Conservation (phyloP, 495 filamentous ascomycete species). For the Tuber aestivum region DNA sequence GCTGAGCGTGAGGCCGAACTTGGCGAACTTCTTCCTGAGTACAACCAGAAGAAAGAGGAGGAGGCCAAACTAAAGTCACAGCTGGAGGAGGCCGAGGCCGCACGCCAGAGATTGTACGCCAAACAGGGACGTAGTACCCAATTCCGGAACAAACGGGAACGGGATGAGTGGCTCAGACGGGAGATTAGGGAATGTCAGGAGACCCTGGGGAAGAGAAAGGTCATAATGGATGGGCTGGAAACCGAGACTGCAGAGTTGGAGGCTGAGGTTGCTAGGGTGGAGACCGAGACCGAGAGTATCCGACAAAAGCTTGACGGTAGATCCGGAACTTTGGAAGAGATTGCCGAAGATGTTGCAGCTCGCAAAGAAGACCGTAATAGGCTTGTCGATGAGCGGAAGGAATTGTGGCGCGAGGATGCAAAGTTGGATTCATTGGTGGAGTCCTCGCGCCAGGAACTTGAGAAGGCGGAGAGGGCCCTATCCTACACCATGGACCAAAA, state of each 20-base stretch:
- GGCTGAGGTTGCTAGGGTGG: constrained; percentile 60
- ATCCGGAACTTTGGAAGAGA: constrained; percentile 61
- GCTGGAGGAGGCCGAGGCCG: constrained; percentile 68
- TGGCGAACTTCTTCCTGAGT: constrained; percentile 62
- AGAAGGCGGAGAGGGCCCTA: constrained; percentile 67
- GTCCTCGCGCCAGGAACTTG: constrained; percentile 65
- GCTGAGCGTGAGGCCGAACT: constrained; percentile 69
- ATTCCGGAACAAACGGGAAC: constrained; percentile 79
- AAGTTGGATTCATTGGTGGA: constrained; percentile 71
- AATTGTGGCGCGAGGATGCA: constrained; percentile 84
- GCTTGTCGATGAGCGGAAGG: constrained; percentile 80
- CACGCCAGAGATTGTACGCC: constrained; percentile 73
- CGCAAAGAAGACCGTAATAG: constrained; percentile 76
- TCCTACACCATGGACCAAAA: constrained; percentile 83
- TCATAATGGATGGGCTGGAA: constrained; percentile 70
- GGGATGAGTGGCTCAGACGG: constrained; percentile 73
- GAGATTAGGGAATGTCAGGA: constrained; percentile 76
- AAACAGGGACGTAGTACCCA: constrained; percentile 90
- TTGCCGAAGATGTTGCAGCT: constrained; percentile 65
- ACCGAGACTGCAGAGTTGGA: constrained; percentile 79
- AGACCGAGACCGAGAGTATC: constrained; percentile 64
- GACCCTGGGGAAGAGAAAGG: constrained; percentile 69
- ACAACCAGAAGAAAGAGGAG: constrained; percentile 64
- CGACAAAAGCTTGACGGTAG: constrained; percentile 72
- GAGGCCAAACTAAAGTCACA: constrained; percentile 63